Percentiles rank a stretch among this genome's conserved stretches.
Evolutionary conservation across 2,329 filamentous ascomycete species (phyloP).

Genomic region (Trichoderma harzianum): DNA sequence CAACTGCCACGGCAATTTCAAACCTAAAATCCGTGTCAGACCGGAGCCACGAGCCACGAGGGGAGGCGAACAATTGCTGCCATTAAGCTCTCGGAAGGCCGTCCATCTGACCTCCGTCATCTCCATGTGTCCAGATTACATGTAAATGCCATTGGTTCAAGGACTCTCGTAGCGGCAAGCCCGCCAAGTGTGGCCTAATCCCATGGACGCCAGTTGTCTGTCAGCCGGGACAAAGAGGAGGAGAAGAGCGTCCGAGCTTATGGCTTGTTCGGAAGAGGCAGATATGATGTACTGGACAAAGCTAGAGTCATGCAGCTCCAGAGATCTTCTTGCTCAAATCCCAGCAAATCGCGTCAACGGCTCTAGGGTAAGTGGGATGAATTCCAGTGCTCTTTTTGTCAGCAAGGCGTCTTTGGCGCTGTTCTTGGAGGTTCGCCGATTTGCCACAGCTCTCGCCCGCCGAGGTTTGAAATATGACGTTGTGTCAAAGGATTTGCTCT

Average conservation of each 20-base stretch:
- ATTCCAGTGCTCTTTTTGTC: background rate
- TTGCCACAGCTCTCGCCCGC: background rate
- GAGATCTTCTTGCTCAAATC: background rate
- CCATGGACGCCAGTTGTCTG: background rate
- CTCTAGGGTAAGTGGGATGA: background rate
- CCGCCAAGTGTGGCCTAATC: background rate
- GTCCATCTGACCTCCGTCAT: conserved; percentile 3
- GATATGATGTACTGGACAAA: background rate
- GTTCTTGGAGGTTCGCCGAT: background rate
- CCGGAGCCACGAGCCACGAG: background rate
- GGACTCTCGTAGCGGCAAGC: background rate
- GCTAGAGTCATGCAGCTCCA: background rate
- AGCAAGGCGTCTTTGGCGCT: background rate
- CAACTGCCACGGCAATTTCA: background rate
- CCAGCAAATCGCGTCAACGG: background rate
- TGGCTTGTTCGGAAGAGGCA: background rate
- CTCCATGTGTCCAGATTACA: background rate
- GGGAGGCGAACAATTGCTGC: background rate
- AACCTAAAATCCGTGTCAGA: conserved; percentile 16
- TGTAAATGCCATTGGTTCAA: background rate
- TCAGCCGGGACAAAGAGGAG: background rate
- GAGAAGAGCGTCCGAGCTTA: background rate
- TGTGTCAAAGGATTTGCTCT: background rate
- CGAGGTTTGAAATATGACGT: background rate
- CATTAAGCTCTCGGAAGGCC: conserved; percentile 1